Base-by-base conservation (phyloP, 768 basidiomycete species). In the Podaxis sp. region DNA sequence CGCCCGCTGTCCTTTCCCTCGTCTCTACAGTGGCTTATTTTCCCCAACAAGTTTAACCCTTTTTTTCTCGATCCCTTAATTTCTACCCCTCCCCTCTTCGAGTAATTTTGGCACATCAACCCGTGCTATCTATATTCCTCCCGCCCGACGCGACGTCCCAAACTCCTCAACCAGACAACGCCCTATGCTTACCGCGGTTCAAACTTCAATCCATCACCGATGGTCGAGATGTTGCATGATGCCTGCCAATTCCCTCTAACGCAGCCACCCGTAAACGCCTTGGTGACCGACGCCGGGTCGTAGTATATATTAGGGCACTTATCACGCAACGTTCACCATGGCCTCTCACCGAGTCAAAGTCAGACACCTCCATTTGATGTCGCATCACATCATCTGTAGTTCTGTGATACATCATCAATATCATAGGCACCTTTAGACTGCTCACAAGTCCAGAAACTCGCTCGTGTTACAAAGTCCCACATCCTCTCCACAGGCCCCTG, bases 111-210 rank as follows among this genome's bases (percentile, higher is more conserved):
- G 54, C 54, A 38, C 33, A 54, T 56, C 54, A 38, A 39, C 36
- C 54, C n/a, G 54, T 56, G 11, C 54, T 56, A 56, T 56, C 39
- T 42, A 56, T 56, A 56, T 39, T 51, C 24, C 49, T 24, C n/a
- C 49, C 26, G 26, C 26, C 24, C 49, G 49, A 51, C 44, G n/a
- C 44, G 44, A 42, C 40, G 19, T 49, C 48, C 11, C 48, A 17
- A 42, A 42, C 22, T 49, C 26, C 12, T 51, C 49, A 4, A 51
- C 22, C 26, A 24, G 2, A 46, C 49, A 51, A 13, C 26, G 22
- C 11, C 49, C 22, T 28, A 4, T 51, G 13, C 33, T 9, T 28
- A 24, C 49, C 4, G 49, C 49, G 49, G 49, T 51, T 26, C 26
- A 51, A 51, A 28, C 49, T 24, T 51, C 49, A 46, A 8, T 9